Evolutionary conservation across 352 stramenopile species (phyloP), one percentile per base, ranked within the genome.

Genomic region (Aphanomyces astaci): DNA sequence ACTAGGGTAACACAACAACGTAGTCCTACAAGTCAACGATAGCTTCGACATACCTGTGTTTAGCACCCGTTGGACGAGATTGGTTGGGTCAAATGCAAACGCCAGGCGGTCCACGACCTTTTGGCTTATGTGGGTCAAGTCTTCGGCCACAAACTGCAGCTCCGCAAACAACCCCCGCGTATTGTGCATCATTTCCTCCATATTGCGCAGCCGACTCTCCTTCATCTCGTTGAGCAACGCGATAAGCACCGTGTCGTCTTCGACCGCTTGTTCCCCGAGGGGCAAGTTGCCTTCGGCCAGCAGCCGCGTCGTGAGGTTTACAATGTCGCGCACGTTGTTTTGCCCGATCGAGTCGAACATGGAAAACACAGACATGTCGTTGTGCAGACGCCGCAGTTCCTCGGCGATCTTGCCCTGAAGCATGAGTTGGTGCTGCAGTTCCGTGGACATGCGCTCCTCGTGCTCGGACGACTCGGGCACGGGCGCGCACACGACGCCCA

Each of bases 151-250:
- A 43, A 92, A 66, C 28, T 81, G 73, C 64, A 86, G 70, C 45
- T 79, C 73, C 24, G 70, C 65, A 0, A 84, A 67, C 4, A 87
- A 28, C 0, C 73, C 70, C 2, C 84, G 79, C 31, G 90, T 80
- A 31, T 75, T 66, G n/a, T 66, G 62, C 7, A 83, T 63, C 0
- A 71, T 56, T 19, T 83, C 71, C 52, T 92, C 79, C 32, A 83
- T 64, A 54, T 92, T 79, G 2, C 66, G 66, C 27, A 87, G 66
- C 13, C 84, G 79, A 43, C 78, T 83, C 4, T 75, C 70, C 56
- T 92, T 90, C 62, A 68, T 68, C 48, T 92, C 84, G 43, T 80
- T 78, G 24, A 83, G 63, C 39, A 94, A 72, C 1, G 65, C 66
- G 22, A 74, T 79, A 24, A 89, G 40, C 33, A 90, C 25, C 43